Conservation (phyloP, 352 stramenopile species). For the Globisporangium heterothallicum region DNA sequence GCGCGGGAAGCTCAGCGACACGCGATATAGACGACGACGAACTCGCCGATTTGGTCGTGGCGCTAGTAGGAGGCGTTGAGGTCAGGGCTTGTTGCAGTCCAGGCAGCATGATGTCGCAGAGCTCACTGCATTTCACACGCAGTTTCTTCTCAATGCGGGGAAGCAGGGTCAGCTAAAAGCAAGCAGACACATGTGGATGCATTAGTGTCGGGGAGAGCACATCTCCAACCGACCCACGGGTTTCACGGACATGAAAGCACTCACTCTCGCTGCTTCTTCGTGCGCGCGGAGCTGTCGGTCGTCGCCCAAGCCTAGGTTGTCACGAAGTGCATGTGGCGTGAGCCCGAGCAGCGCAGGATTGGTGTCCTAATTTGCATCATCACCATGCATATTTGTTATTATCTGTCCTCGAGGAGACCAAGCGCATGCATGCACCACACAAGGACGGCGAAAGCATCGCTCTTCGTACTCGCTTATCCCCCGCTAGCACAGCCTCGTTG, state of each 20-base stretch:
- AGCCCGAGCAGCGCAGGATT: slow-evolving; percentile 19
- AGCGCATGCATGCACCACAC: too few relatives aligned
- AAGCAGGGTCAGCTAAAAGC: slow-evolving; percentile 20
- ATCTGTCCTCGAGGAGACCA: too few relatives aligned
- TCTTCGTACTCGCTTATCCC: background rate
- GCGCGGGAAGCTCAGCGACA: slow-evolving; percentile 26
- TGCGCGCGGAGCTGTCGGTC: slow-evolving; percentile 11
- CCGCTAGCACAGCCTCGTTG: slow-evolving; percentile 2
- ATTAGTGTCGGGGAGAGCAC: too few relatives aligned
- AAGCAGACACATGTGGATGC: background rate
- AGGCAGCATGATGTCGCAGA: slow-evolving; percentile 31
- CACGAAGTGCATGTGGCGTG: slow-evolving; percentile 15
- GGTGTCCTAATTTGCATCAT: too few relatives aligned
- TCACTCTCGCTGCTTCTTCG: slow-evolving; percentile 22
- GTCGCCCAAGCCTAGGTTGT: slow-evolving; percentile 15
- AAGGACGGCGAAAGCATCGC: background rate
- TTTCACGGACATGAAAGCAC: background rate
- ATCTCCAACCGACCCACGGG: background rate
- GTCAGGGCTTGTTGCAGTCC: slow-evolving; percentile 11
- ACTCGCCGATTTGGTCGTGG: background rate
- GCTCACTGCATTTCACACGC: slow-evolving; percentile 20
- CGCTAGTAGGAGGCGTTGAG: background rate
- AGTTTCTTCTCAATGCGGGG: slow-evolving; percentile 26
- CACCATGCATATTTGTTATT: background rate
- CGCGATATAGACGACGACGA: slow-evolving; percentile 9